Evolutionary conservation across 2,329 filamentous ascomycete species (phyloP), one percentile per base, ranked within the genome.

Genomic region (Xylariaceae sp.): DNA sequence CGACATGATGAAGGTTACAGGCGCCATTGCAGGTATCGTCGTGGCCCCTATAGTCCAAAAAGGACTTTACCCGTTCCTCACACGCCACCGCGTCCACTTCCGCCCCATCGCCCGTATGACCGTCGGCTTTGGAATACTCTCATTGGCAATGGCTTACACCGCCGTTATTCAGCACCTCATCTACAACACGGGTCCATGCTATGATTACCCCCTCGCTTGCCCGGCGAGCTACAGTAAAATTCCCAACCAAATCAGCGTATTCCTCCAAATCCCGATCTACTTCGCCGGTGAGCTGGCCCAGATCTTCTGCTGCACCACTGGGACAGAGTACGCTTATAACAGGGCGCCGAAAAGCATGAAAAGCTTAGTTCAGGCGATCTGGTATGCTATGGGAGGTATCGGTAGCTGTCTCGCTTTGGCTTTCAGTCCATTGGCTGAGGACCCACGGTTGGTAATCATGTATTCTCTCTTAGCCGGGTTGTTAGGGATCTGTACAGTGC

Each of bases 151-250:
- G 79, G 73, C 77, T 3, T 81, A 78, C 68, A 75, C 80, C 2
- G 71, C 76, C n/a, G 75, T 78, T 4, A 62, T 83, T 14, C 81
- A 84, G 61, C 69, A 76, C 49, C 70, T 78, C 48, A 78, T 83
- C 58, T 81, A 83, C 68, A 71, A 72, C 48, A 66, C 71, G 1
- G 76, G 74, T 0, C 74, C 75, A 5, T 80, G 78, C 63, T 79
- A 75, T 54, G 70, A 75, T 54, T 59, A 71, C 29, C 73, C 76
- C 5, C 64, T 72, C 40, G 60, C 64, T 1, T 72, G 75, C 5
- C 45, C 61, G 3, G 68, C 64, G 18, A 70, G 68, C 9, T 63
- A 63, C 32, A 67, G 62, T 20, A 61, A 37, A 5, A 46, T 64
- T 7, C 75, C 74, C 48, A 75, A 74, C 60, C 67, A 73, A 42